Conservation (phyloP, 495 filamentous ascomycete genomes). For the Aspergillus saccharolyticus region DNA sequence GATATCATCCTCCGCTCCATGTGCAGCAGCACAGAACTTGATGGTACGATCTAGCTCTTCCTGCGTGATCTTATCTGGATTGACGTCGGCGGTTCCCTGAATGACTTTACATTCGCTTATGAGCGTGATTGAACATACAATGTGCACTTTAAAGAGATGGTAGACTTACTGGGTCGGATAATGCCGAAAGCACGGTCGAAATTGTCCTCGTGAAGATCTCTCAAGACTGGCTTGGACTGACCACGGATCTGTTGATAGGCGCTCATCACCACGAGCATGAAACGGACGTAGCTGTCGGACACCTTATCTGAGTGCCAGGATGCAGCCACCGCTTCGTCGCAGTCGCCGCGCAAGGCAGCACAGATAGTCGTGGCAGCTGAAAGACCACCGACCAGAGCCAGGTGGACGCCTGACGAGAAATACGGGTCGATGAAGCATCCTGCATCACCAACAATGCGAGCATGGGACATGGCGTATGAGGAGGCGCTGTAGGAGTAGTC, state of each 20-base stretch:
- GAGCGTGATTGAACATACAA: background rate
- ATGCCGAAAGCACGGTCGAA: constrained; percentile 44
- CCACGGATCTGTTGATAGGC: constrained; percentile 40
- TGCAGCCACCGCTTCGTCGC: constrained; percentile 32
- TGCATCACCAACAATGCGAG: constrained; percentile 37
- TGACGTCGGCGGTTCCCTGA: background rate
- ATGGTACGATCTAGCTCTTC: background rate
- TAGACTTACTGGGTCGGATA: constrained; percentile 35
- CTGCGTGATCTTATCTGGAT: background rate
- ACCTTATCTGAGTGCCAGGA: constrained; percentile 45
- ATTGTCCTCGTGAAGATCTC: constrained; percentile 38
- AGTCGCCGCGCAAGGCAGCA: constrained; percentile 30
- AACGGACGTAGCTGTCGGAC: constrained; percentile 45
- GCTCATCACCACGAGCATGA: constrained; percentile 44
- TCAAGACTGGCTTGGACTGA: constrained; percentile 28
- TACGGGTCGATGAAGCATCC: constrained; percentile 42
- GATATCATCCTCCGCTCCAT: background rate
- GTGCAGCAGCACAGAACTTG: background rate
- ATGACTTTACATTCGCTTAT: background rate
- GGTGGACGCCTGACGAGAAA: constrained; percentile 46
- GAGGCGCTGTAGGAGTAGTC: constrained; percentile 44
- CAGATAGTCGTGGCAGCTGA: constrained; percentile 41
- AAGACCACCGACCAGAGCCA: constrained; percentile 41
- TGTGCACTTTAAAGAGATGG: background rate
- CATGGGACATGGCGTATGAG: constrained; percentile 28